Percentiles rank a stretch among this genome's conserved stretches.
These are phyloP conservation scores for Capsicum chinense DNA, from an alignment of 257 asterid genomes.

Conservation along the genomic window DNA sequence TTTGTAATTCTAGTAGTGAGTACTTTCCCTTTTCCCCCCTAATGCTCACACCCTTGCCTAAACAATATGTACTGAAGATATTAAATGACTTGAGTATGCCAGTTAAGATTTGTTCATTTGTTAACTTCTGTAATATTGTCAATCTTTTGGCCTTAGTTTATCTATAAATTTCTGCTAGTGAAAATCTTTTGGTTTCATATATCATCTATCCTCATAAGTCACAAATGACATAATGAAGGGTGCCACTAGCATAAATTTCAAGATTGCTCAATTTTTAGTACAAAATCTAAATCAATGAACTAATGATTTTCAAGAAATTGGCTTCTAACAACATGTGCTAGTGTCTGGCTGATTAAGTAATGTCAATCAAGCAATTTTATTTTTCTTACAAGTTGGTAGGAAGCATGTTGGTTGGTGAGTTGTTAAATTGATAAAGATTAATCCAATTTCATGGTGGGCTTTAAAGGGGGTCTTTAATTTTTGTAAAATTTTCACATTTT, in stretches of 20 bases:
- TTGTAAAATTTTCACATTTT: neutral
- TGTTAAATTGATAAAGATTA: slow-evolving; percentile 32
- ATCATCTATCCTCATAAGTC: no score
- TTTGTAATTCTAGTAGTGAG: slow-evolving; percentile 17
- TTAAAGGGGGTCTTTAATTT: neutral
- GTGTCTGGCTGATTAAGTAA: slow-evolving; percentile 24
- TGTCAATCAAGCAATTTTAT: slow-evolving; percentile 13
- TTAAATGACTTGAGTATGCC: slow-evolving; percentile 11
- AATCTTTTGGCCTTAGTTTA: neutral
- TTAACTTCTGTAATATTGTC: slow-evolving; percentile 27
- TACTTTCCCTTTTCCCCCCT: neutral
- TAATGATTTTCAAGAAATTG: slow-evolving; percentile 9
- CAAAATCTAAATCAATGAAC: slow-evolving; percentile 12
- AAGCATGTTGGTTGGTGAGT: slow-evolving; percentile 58
- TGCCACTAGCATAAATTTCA: neutral
- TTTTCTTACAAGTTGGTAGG: slow-evolving; percentile 53
- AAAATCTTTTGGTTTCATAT: no score
- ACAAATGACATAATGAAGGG: no score
- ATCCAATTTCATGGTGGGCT: slow-evolving; percentile 28
- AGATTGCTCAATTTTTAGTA: neutral
- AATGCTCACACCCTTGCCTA: slow-evolving; percentile 6
- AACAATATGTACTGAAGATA: neutral
- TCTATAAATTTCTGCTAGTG: no score
- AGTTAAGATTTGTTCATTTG: slow-evolving; percentile 39
- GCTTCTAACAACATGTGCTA: slow-evolving; percentile 31